Evolutionary conservation across 495 filamentous ascomycete species (phyloP), one percentile per base, ranked within the genome.

Genomic region (Penicillium pulvis): DNA sequence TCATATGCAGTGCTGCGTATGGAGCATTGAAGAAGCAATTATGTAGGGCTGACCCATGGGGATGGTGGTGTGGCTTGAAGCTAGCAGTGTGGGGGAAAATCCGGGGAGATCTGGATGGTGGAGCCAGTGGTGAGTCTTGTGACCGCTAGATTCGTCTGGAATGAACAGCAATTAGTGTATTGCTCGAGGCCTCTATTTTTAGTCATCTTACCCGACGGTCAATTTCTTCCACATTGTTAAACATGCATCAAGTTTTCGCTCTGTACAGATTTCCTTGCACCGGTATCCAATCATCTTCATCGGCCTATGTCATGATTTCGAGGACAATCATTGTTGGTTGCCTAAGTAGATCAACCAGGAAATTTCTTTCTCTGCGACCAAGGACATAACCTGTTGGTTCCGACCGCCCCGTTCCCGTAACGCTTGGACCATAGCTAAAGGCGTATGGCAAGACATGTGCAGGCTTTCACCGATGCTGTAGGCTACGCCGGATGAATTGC

Each of bases 401-500:
- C n/a, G 31, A 39, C 23, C 30, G 9, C 48, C 48, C 50, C 50
- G 50, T 23, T n/a, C 35, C 50, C 50, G 50, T 14, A 39, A 23
- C 26, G 50, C 50, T 52, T 52, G 50, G 50, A 52, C 50, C 50
- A 41, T 52, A 52, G 50, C 19, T 36, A 23, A 46, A 23, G 43
- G 43, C 43, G 26, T 31, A 46, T 46, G 17, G 42, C 42, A 48
- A 48, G 10, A n/a, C 14, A 16, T n/a, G 20, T 26, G 12, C 33
- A 36, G 33, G 33, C 0, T 11, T 8, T 36, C 28, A 28, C 28
- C 4, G 6, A 28, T 7, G 28, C 28, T 28, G 28, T 28, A 28
- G 28, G 28, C 6, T 4, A 28, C 4, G 3, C 28, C 28, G 28
- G 28, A 28, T 7, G 28, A 4, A 28, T 28, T 28, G 28, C 28